Conservation (phyloP, 768 basidiomycete species). For the Tylopilus vinaceipallidus region DNA sequence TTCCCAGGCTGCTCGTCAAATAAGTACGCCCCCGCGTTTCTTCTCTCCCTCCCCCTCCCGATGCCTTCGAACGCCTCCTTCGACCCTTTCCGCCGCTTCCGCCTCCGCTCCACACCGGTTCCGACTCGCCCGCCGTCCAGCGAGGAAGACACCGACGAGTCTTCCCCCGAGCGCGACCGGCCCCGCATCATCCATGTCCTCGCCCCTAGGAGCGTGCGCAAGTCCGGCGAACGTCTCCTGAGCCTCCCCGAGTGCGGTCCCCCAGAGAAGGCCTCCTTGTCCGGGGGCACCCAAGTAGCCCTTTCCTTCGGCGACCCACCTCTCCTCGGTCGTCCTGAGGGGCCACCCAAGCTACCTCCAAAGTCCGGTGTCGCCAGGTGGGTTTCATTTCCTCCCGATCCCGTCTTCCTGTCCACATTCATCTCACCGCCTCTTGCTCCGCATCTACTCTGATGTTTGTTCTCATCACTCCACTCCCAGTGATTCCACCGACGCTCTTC, state of each 20-base stretch:
- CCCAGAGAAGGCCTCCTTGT: neutral
- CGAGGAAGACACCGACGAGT: constrained; percentile 28
- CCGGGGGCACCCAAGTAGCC: neutral
- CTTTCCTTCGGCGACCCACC: neutral
- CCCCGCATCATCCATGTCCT: constrained; percentile 8
- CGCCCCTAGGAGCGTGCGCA: neutral
- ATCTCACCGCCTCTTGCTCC: too few species aligned
- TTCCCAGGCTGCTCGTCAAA: neutral
- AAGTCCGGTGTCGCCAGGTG: constrained; percentile 13
- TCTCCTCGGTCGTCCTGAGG: neutral
- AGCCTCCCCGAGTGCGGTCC: neutral
- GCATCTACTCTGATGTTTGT: too few species aligned
- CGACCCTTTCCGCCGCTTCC: constrained; percentile 25
- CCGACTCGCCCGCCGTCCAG: neutral
- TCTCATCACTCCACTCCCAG: neutral
- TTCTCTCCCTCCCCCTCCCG: neutral
- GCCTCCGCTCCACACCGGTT: constrained; percentile 7
- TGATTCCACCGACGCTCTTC: neutral
- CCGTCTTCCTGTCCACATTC: neutral
- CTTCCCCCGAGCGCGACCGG: constrained; percentile 14
- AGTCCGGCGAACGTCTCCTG: constrained; percentile 1
- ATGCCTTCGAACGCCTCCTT: constrained; percentile 9
- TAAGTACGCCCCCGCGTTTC: neutral
- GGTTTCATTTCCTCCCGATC: neutral
- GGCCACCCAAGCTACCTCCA: constrained; percentile 1